Base-by-base conservation (phyloP, 805 yeast genomes). In the Yamadazyma akitaensis region DNA sequence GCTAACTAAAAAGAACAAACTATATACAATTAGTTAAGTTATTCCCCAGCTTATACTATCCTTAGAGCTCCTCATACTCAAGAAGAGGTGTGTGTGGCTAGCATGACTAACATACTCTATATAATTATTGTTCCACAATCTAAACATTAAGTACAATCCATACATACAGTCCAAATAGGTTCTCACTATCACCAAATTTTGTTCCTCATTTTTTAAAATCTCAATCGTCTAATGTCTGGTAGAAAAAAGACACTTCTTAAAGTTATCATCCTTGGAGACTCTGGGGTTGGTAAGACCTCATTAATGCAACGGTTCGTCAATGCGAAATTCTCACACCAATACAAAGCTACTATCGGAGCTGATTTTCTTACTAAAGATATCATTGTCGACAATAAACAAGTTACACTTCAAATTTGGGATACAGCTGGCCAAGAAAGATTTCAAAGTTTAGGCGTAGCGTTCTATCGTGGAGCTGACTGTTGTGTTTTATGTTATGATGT, bases 391-490 rank as follows among this genome's bases (percentile, higher is more conserved):
- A 94, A 85, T 65, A 85, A 85, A 58, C 79, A 79, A 53, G 90
- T 85, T 8, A 82, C 88, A 18, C 76, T 85, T 76, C 92, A 87
- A 68, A 85, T 94, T 46, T 92, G 99, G 99, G 99, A 92, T 63
- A 92, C 99, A 37, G 98, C 98, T 7, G 99, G 99, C 32, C 99
- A 92, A 72, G 99, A 92, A 68, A 79, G 99, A 59, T 92, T 92
- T 76, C 98, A 94, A 69, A 85, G 95, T 48, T 74, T 92, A 51
- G 98, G 98, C 13, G 97, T 92, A 37, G 98, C 98, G 0, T 92
- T 92, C 65, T 92, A 94, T 67, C 77, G 99, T 59, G 98, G 98
- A 32, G 97, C 98, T 1, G 98, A 94, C 67, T 94, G 98, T 68
- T 94, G 98, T 70, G 97, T 92, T 9, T 76, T 92, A 50, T 96